Conservation (phyloP, 768 basidiomycete genomes). For the Hypsizygus marmoreus region DNA sequence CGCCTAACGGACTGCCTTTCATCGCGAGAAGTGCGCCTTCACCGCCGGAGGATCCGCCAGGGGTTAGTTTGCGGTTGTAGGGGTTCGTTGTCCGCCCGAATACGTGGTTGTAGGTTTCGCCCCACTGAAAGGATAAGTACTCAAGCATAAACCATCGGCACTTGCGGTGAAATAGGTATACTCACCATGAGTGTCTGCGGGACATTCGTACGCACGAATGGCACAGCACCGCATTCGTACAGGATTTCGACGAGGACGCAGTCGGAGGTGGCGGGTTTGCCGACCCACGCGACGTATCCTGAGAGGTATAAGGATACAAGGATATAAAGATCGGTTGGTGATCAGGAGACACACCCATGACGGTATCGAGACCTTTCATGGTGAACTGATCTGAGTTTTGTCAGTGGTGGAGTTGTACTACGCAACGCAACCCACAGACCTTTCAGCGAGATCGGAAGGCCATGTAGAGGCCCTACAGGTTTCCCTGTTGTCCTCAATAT, state of each 20-base stretch:
- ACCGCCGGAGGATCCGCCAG: conserved; percentile 69
- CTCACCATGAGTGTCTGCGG: conserved; percentile 61
- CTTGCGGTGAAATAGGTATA: not conserved
- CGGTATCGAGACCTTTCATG: conserved; percentile 62
- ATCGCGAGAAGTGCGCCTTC: conserved; percentile 65
- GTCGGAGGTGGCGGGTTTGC: conserved; percentile 45
- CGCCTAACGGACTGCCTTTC: conserved; percentile 59
- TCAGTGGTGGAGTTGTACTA: not conserved
- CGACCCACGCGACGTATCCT: conserved; percentile 61
- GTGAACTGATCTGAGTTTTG: conserved; percentile 48
- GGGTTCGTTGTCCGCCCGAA: conserved; percentile 67
- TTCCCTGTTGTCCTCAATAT: conserved; percentile 46
- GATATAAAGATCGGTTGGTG: not conserved
- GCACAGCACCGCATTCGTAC: conserved; percentile 56
- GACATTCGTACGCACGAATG: conserved; percentile 57
- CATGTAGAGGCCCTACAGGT: conserved; percentile 52
- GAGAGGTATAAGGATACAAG: not conserved
- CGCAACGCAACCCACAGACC: conserved; percentile 16
- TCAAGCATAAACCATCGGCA: not conserved
- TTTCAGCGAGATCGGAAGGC: conserved; percentile 47
- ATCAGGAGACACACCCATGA: conserved; percentile 21
- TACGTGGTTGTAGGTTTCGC: conserved; percentile 63
- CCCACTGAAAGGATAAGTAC: conserved; percentile 33
- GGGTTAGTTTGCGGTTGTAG: conserved; percentile 54
- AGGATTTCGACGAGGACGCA: conserved; percentile 55